These are phyloP conservation scores for Casuarina equisetifolia DNA, from an alignment of 306 rosid genomes.

Conservation along the genomic window DNA sequence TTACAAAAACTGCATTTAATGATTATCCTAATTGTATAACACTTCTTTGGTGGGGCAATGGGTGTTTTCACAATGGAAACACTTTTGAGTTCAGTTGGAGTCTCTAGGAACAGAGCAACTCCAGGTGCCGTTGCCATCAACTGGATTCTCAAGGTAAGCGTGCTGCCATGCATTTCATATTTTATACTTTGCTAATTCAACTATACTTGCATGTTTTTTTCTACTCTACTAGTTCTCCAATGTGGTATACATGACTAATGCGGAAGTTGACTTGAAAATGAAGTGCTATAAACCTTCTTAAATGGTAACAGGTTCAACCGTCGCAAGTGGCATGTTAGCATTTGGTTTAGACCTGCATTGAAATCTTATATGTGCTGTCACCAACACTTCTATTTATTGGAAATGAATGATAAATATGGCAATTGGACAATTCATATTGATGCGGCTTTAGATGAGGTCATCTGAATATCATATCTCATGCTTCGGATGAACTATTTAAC, in stretches of 20 bases:
- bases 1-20: background rate
- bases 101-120: conserved; percentile 65
- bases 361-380: background rate
- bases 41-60: conserved; percentile 99
- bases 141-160: conserved; percentile 91
- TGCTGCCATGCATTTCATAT: background rate
- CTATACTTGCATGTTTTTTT: background rate
- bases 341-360: background rate
- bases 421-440: background rate
- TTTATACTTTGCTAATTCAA: background rate
- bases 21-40: conserved; percentile 39
- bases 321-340: background rate
- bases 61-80: conserved; percentile 97
- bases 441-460: background rate
- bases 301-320: too few relatives aligned
- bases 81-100: conserved; percentile 84
- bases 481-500: background rate
- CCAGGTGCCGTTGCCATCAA: conserved; percentile 95
- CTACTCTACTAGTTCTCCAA: background rate
- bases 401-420: background rate
- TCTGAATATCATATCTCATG: background rate
- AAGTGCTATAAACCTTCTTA: background rate
- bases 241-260: background rate
- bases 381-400: background rate
- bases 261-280: background rate